phyloP scores from a whole-genome alignment of 73 alveolate species.

The Paramecium sexaurelia region DNA sequence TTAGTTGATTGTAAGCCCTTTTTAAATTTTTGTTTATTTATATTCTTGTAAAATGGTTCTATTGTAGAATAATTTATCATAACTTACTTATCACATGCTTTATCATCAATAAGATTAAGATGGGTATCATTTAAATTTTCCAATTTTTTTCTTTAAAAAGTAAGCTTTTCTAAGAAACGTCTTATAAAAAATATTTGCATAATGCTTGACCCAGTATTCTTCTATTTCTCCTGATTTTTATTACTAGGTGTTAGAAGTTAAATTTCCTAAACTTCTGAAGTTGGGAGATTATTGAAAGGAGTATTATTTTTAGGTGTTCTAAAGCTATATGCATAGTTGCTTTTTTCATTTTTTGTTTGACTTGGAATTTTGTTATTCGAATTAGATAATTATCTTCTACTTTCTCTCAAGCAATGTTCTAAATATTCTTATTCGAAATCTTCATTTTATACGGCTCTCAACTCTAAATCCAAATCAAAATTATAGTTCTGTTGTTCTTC shows the following conservation, averaged over 20 bases:
- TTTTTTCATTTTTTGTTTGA: background rate
- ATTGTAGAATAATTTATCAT: too few relatives aligned
- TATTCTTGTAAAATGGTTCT: background rate
- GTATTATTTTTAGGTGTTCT: background rate
- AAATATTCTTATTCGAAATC: background rate
- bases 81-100: constrained; percentile 45
- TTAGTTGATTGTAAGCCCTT: background rate
- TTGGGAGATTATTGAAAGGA: background rate
- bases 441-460: background rate
- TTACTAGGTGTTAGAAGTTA: background rate
- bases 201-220: background rate
- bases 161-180: background rate
- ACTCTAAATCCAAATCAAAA: background rate
- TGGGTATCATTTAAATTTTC: background rate
- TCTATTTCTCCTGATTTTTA: background rate
- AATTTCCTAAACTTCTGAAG: background rate
- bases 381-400: background rate
- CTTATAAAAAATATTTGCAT: background rate
- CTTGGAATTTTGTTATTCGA: background rate
- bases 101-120: constrained; percentile 31
- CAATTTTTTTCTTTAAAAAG: background rate
- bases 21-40: background rate
- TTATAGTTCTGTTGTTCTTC: background rate
- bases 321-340: background rate
- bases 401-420: background rate